Conservation (phyloP, 352 stramenopile species). For the Pythium sukuiense region DNA sequence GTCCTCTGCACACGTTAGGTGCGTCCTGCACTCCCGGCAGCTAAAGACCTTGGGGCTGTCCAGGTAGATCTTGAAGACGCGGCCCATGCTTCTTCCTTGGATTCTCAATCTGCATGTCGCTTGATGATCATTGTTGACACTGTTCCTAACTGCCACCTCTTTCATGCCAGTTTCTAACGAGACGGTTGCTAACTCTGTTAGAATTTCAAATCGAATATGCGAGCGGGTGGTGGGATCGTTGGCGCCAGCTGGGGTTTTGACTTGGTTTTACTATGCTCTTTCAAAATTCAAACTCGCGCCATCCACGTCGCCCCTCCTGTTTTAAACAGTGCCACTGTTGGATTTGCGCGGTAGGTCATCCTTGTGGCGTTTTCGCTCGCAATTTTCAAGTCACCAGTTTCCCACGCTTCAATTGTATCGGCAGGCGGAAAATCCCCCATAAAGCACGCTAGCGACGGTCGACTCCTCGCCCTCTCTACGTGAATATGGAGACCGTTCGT, state of each 20-base stretch:
- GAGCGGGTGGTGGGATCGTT: constrained; percentile 5
- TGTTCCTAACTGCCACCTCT: not conserved
- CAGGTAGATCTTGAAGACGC: constrained; percentile 90
- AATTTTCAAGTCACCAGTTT: constrained; percentile 18
- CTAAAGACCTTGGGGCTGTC: constrained; percentile 90
- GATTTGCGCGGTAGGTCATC: constrained; percentile 23
- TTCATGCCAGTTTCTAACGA: not conserved
- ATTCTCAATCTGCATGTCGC: constrained; percentile 17
- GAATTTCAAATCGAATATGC: constrained; percentile 22
- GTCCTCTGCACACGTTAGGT: constrained; percentile 91
- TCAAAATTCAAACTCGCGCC: constrained; percentile 37
- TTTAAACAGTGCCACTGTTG: not conserved
- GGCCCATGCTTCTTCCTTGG: constrained; percentile 43
- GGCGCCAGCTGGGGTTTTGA: constrained; percentile 17
- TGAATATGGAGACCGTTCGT: constrained; percentile 11
- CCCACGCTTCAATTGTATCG: constrained; percentile 16
- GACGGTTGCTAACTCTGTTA: constrained; percentile 5
- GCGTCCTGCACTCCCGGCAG: constrained; percentile 90
- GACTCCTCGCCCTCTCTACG: constrained; percentile 1
- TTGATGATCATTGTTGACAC: constrained; percentile 21
- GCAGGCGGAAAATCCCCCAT: constrained; percentile 7
- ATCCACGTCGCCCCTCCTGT: constrained; percentile 29
- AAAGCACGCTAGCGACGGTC: constrained; percentile 2
- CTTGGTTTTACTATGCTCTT: constrained; percentile 40
- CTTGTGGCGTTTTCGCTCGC: constrained; percentile 32